phyloP scores from a whole-genome alignment of 306 rosid genomes.

The Pyrus pyrifolia region DNA sequence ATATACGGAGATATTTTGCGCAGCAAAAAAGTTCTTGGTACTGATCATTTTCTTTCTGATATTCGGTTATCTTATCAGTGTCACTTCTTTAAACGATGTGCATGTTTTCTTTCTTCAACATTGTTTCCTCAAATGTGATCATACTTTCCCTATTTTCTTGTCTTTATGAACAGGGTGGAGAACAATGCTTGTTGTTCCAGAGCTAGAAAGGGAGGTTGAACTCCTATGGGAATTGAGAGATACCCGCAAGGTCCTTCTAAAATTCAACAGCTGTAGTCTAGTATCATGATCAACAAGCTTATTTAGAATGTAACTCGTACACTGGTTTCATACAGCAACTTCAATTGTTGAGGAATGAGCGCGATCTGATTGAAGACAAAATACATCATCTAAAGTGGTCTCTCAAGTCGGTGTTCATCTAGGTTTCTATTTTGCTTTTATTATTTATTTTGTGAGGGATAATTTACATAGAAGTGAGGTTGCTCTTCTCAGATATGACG shows the following conservation, averaged over 20 bases:
- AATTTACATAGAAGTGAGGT: neutral
- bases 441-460: neutral
- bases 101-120: neutral
- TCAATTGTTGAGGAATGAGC: conserved; percentile 66
- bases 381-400: conserved; percentile 76
- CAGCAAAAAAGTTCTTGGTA: conserved; percentile 98
- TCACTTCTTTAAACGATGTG: neutral
- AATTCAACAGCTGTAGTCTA: neutral
- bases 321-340: conserved; percentile 49
- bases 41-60: conserved; percentile 4
- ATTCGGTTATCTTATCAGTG: neutral
- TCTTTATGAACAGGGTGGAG: conserved; percentile 74
- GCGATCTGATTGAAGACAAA: conserved; percentile 79
- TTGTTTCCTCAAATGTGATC: neutral
- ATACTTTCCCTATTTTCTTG: neutral
- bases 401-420: conserved; percentile 55
- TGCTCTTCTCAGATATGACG: conserved; percentile 47
- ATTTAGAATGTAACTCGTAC: neutral
- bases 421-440: conserved; percentile 1
- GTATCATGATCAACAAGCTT: neutral
- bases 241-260: conserved; percentile 65
- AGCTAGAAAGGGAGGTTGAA: conserved; percentile 85
- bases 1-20: conserved; percentile 96
- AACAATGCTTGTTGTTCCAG: conserved; percentile 98
- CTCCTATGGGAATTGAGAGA: conserved; percentile 76